phyloP scores from a whole-genome alignment of 352 stramenopile species.

The Globisporangium nagaii region DNA sequence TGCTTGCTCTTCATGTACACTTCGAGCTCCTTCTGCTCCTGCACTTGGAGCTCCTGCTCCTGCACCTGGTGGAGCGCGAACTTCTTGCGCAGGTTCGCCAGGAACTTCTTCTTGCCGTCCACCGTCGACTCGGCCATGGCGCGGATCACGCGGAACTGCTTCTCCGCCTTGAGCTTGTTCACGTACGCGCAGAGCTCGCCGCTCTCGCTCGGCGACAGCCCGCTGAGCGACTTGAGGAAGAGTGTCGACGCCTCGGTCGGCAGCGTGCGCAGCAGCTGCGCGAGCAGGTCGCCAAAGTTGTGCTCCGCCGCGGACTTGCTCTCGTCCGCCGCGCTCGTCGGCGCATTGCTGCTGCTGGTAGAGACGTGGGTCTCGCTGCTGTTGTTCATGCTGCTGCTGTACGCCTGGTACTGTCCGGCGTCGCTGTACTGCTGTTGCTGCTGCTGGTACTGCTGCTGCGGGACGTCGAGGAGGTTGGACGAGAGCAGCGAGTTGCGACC shows the following conservation, averaged over 20 bases:
- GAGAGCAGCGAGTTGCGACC: constrained; percentile 13
- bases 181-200: constrained; percentile 77
- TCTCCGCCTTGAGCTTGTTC: constrained; percentile 62
- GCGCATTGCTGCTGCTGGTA: background rate
- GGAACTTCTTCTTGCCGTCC: constrained; percentile 77
- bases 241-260: constrained; percentile 62
- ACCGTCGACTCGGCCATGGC: constrained; percentile 76
- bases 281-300: constrained; percentile 70
- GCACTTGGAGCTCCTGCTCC: constrained; percentile 36
- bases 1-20: constrained; percentile 68
- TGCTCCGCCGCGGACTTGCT: background rate
- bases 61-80: constrained; percentile 61
- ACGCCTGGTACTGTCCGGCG: background rate
- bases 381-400: background rate
- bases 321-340: background rate
- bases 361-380: no score
- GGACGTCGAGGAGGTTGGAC: background rate
- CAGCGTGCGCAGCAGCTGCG: constrained; percentile 66
- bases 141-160: constrained; percentile 84
- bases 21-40: constrained; percentile 61
- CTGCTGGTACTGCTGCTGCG: background rate
- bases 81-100: constrained; percentile 63
- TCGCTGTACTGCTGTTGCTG: background rate
- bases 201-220: constrained; percentile 62
- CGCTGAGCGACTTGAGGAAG: constrained; percentile 74